Conservation (phyloP, 805 yeast species). For the Wickerhamiella vanderwaltii region DNA sequence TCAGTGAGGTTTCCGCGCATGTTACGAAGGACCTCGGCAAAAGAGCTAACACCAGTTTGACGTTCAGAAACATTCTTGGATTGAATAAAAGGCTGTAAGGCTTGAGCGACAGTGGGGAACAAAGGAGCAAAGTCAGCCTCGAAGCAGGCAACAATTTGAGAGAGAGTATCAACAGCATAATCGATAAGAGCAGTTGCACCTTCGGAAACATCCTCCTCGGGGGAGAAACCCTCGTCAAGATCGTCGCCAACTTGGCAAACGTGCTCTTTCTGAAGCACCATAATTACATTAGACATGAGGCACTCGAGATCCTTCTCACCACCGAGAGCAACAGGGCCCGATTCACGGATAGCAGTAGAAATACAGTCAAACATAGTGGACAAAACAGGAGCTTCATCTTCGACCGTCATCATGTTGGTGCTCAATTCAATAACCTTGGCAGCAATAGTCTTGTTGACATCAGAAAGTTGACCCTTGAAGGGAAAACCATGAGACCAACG, state of each 20-base stretch:
- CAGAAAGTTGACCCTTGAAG: constrained; percentile 21
- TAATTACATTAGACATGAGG: constrained; percentile 59
- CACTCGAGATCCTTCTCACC: constrained; percentile 46
- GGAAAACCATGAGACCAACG: constrained; percentile 29
- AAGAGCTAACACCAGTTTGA: constrained; percentile 72
- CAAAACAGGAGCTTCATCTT: constrained; percentile 74
- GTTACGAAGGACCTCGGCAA: constrained; percentile 78
- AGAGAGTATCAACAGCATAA: constrained; percentile 74
- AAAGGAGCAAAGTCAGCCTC: constrained; percentile 66
- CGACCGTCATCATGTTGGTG: constrained; percentile 52
- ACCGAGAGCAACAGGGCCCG: constrained; percentile 60
- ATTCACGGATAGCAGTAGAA: constrained; percentile 50
- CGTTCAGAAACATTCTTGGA: constrained; percentile 58
- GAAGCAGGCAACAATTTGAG: constrained; percentile 61
- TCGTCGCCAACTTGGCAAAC: constrained; percentile 61
- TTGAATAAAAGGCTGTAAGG: constrained; percentile 37
- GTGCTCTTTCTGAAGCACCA: constrained; percentile 69
- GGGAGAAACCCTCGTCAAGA: constrained; percentile 33
- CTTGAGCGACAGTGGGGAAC: constrained; percentile 58
- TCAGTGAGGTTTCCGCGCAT: constrained; percentile 52
- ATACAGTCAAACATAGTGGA: constrained; percentile 63
- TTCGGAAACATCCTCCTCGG: constrained; percentile 29
- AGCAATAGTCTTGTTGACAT: constrained; percentile 46
- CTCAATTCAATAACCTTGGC: constrained; percentile 57
- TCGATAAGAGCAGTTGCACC: constrained; percentile 64